Conservation (phyloP, 2,329 filamentous ascomycete species). For the Neofusicoccum kwambonambiense region DNA sequence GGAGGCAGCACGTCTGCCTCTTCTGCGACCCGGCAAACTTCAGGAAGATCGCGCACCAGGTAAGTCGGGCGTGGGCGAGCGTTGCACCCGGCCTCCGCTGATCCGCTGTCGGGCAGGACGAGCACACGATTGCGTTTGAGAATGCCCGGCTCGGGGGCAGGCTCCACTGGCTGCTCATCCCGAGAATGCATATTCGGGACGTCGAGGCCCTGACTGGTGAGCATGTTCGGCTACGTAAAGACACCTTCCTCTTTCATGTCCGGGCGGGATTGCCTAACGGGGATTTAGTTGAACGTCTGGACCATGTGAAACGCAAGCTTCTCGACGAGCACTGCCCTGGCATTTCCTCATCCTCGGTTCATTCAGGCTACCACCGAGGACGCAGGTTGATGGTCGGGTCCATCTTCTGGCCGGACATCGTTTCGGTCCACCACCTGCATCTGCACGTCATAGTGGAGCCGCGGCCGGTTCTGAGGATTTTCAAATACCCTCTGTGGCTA, state of each 20-base stretch:
- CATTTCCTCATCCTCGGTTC: not conserved
- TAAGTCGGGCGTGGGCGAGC: not conserved
- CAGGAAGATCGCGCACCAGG: not conserved
- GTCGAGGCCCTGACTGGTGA: not conserved
- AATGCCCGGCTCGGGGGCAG: not conserved
- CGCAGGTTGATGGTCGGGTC: not conserved
- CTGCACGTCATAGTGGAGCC: not conserved
- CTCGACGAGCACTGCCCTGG: not conserved
- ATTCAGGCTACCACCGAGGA: not conserved
- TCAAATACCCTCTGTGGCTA: not conserved
- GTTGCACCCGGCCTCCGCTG: not conserved
- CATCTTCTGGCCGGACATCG: not conserved
- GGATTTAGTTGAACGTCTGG: not conserved
- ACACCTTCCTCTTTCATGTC: not conserved
- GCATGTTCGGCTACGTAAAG: not conserved
- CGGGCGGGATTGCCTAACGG: no score
- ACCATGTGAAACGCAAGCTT: not conserved
- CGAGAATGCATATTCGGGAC: not conserved
- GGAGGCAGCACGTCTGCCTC: not conserved
- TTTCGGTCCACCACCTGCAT: not conserved
- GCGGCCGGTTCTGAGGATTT: not conserved
- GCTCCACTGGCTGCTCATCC: not conserved
- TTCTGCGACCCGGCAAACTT: not conserved
- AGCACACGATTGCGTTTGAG: not conserved
- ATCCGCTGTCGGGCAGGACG: not conserved